Evolutionary conservation across 2,329 filamentous ascomycete species (phyloP).

Genomic region (Myriosclerotinia duriaeana): DNA sequence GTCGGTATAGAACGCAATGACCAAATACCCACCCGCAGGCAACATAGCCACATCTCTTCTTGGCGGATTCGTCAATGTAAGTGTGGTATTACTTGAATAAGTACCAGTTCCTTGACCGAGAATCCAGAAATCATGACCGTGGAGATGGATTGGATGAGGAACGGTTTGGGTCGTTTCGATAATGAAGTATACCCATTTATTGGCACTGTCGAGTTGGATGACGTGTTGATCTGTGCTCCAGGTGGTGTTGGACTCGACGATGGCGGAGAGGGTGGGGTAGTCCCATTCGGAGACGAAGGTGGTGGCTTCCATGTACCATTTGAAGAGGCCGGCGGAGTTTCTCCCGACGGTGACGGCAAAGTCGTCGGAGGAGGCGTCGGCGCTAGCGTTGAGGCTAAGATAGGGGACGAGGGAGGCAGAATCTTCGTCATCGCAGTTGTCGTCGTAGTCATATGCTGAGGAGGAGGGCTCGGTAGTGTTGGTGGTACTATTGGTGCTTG

Average conservation of each 20-base stretch:
- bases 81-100: slow-evolving; percentile 34
- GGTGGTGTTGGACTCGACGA: slow-evolving; percentile 35
- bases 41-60: slow-evolving; percentile 52
- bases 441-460: slow-evolving; percentile 31
- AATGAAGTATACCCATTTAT: slow-evolving; percentile 38
- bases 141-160: slow-evolving; percentile 46
- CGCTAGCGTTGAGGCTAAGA: slow-evolving; percentile 27
- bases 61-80: slow-evolving; percentile 45
- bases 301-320: slow-evolving; percentile 50
- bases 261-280: slow-evolving; percentile 45
- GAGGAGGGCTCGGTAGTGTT: slow-evolving; percentile 36
- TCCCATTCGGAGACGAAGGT: slow-evolving; percentile 50
- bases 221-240: slow-evolving; percentile 33
- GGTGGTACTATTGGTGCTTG: slow-evolving; percentile 43
- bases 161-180: slow-evolving; percentile 35
- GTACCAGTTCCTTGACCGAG: slow-evolving; percentile 47
- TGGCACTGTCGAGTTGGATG: slow-evolving; percentile 32
- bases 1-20: slow-evolving; percentile 28
- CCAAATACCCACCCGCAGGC: slow-evolving; percentile 30
- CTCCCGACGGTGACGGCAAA: slow-evolving; percentile 30
- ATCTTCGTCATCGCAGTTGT: slow-evolving; percentile 38
- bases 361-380: slow-evolving; percentile 13
- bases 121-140: slow-evolving; percentile 50
- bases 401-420: slow-evolving; percentile 35
- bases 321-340: slow-evolving; percentile 42